Percentiles rank a stretch among this genome's conserved stretches.
These are phyloP conservation scores for Solanum pinnatisectum DNA, from an alignment of 257 asterid genomes.

Conservation along the genomic window DNA sequence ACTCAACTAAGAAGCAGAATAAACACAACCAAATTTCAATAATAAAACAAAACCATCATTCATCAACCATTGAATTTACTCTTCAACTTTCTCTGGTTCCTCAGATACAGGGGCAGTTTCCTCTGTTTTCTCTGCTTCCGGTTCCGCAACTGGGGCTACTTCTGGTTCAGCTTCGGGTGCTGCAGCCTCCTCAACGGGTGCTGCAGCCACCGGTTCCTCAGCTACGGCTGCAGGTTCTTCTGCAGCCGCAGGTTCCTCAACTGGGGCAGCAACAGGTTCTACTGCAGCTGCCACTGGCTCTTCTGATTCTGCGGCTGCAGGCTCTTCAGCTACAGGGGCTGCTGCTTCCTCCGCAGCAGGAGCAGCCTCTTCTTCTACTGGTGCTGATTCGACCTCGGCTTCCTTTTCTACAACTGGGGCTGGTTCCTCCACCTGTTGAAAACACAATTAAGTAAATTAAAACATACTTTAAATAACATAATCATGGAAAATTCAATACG, in stretches of 20 bases:
- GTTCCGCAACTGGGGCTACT: not conserved
- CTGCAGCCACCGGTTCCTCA: not conserved
- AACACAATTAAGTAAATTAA: not conserved
- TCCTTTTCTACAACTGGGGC: not conserved
- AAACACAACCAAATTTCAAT: not conserved
- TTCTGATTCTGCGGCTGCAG: not conserved
- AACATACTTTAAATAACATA: not conserved
- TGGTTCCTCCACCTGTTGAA: not conserved
- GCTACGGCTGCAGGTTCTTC: not conserved
- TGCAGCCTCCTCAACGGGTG: not conserved
- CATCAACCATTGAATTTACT: not conserved
- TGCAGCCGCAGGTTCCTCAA: not conserved
- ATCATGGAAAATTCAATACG: not conserved
- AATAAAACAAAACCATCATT: not conserved
- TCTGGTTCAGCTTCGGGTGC: not conserved
- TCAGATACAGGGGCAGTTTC: not conserved
- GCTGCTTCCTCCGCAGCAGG: not conserved
- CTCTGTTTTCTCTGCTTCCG: not conserved
- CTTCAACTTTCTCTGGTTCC: not conserved
- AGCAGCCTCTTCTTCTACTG: not conserved
- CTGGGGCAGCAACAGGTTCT: not conserved
- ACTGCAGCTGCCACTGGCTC: not conserved
- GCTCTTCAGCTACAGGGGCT: not conserved
- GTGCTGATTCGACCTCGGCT: not conserved
- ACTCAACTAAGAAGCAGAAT: not conserved